A percentile compares a stretch with the other conserved stretches of the same genome.
These are phyloP conservation scores for Kazachstania viticola DNA, from an alignment of 805 yeast species.

Conservation along the genomic window DNA sequence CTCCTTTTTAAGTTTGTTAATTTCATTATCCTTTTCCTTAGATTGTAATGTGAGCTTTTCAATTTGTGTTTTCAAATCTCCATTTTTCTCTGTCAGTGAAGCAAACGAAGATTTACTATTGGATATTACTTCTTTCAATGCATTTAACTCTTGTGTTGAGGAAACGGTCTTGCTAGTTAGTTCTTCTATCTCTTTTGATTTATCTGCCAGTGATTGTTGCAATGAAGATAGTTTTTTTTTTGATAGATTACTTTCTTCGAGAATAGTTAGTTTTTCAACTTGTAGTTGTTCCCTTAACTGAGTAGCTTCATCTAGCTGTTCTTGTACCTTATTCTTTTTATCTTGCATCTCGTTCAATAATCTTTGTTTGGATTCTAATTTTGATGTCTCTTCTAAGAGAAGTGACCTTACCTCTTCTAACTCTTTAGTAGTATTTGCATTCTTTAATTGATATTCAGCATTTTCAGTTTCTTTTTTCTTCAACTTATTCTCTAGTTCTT, in stretches of 20 bases:
- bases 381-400: slow-evolving; percentile 31
- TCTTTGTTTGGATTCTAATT: slow-evolving; percentile 37
- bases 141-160: slow-evolving; percentile 43
- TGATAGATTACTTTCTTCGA: slow-evolving; percentile 10
- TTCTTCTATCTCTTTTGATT: slow-evolving; percentile 21
- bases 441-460: slow-evolving; percentile 19
- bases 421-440: slow-evolving; percentile 19
- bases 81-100: slow-evolving; percentile 4
- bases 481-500: slow-evolving; percentile 37
- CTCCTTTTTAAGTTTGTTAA: slow-evolving; percentile 23
- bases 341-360: slow-evolving; percentile 33
- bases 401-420: slow-evolving; percentile 22
- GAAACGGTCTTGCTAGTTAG: slow-evolving; percentile 13
- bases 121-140: slow-evolving; percentile 27
- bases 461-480: slow-evolving; percentile 27
- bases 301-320: slow-evolving; percentile 14
- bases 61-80: slow-evolving; percentile 6
- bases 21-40: slow-evolving; percentile 25
- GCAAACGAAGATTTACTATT: slow-evolving; percentile 1
- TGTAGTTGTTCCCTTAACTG: slow-evolving; percentile 13
- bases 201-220: slow-evolving; percentile 6
- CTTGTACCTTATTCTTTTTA: slow-evolving; percentile 28
- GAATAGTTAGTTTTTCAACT: slow-evolving; percentile 11
- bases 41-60: slow-evolving; percentile 4
- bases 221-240: slow-evolving; percentile 13